Base-by-base conservation (phyloP, 2,329 filamentous ascomycete genomes). In the Fonsecaea pedrosoi region DNA sequence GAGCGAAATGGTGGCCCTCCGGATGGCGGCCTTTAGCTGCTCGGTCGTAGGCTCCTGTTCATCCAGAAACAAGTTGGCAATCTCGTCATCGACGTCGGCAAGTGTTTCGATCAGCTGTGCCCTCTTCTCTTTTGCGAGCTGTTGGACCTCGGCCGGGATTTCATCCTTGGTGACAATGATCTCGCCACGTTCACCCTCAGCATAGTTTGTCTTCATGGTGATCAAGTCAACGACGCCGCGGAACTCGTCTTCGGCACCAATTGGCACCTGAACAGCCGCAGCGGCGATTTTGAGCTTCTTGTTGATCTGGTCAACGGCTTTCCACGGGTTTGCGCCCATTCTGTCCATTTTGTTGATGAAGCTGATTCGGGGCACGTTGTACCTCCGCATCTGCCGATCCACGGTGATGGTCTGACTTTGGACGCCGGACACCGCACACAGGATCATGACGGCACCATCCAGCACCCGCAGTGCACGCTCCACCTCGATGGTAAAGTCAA, bases 311-410 rank as follows among this genome's bases (percentile, higher is more conserved):
- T 99, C 94, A 65, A 99, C 89, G 8, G 93, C 94, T 82, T 96
- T 97, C 88, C 94, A 99, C 8, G 95, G 95, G 78, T 99, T 98
- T 71, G 95, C 92, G 67, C 95, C 95, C 91, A 97, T 97, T 72
- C 95, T 90, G 77, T 99, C 95, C 94, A 99, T 98, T 86, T 99
- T 99, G 84, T 99, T 99, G 78, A 99, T 89, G 76, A 99, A 99
- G 62, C 92, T 96, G 78, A 99, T 89, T 74, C 95, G 87, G 68
- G 95, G 95, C 70, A 99, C 90, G 77, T 98, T 94, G 85, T 99
- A 99, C 73, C 95, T 89, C 83, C 93, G 92, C 95, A 99, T 99
- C 83, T 99, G 95, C 74, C 95, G 88, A 79, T 99, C 94, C 71
- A 99, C 95, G 1, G 95, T 99, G 74, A 97, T 97, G 21, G 95